Evolutionary conservation across 2,329 filamentous ascomycete species (phyloP), one percentile per base, ranked within the genome.

Genomic region (Microcyclospora pomicola): DNA sequence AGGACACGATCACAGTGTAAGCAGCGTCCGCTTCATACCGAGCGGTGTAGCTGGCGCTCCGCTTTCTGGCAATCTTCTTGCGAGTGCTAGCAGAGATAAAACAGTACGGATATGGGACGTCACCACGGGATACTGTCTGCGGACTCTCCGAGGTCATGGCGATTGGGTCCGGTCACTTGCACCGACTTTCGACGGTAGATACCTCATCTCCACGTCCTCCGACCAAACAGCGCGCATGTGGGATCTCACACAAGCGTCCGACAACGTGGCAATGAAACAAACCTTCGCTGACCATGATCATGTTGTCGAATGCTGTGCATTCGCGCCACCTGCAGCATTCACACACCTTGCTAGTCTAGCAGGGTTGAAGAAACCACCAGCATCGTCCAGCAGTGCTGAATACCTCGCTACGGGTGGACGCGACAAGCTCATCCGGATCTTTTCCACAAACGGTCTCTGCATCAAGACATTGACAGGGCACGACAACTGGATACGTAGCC

Each of bases 141-240:
- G 84, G 59, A 94, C 87, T n/a, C 71, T 95, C 45, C 72, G 77
- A 24, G 86, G 87, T 1, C 87, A 95, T 52, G 72, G 71, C 2
- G 86, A 82, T 49, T 95, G 88, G 87, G 83, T 96, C n/a, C 77
- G 87, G 42, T 83, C 88, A 48, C 82, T 95, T 7, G 74, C 72
- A 13, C 83, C 86, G 0, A 91, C 84, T 1, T 69, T 77, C 31
- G 87, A 95, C 53, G 87, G 87, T 19, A 74, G 80, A 41, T 94
- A 75, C 64, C 72, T 95, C 2, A 59, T 95, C 30, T 92, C 85
- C 2, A 80, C 80, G 4, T 83, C 85, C 27, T 79, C 86, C 50
- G 87, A 95, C 51, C 77, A 80, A 58, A 84, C 83, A 2, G 77
- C 80, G 16, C 74, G 84, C 15, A 65, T 94, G 38, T 95, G 87